Base-by-base conservation (phyloP, 352 stramenopile species). In the Phytophthora sp. region DNA sequence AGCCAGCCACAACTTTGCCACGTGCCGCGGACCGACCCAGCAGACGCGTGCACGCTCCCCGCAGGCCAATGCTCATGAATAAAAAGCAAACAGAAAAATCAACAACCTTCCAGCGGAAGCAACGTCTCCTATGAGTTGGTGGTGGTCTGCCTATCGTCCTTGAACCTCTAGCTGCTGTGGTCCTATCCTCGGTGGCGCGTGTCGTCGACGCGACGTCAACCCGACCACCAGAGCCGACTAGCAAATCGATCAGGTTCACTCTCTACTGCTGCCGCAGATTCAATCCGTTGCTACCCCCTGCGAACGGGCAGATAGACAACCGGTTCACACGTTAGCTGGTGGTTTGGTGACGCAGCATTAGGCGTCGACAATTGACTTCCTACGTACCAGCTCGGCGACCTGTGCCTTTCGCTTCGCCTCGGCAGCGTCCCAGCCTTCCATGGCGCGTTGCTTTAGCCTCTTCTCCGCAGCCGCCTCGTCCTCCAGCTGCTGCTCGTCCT, bases 351-450 rank as follows among this genome's bases (percentile, higher is more conserved):
- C 32, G 32, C 11, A 20, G 35, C 35, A n/a, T n/a, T n/a, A n/a
- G 2, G n/a, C n/a, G 15, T 23, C 34, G 34, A 42, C 35, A 42
- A 42, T 23, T 7, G n/a, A 20, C n/a, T 15, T 17, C 6, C 15
- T 10, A 68, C 68, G 41, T 26, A 80, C 72, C 69, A 84, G 17
- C 28, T 74, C 59, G 11, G 69, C 66, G 13, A 84, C 56, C 30
- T 84, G 66, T 5, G 44, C 59, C 17, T 72, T 66, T 21, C 77
- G 77, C 54, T 80, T 75, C 13, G 54, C 52, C 27, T 88, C 73
- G 5, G 75, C 68, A 26, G 59, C 52, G 49, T 94, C 65, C 82
- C 82, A 94, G 37, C 69, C 72, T 11, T 79, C 67, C 30, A 89
- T 80, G 2, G 77, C 79, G n/a, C 69, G 63, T 24, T 86, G 53